Conservation (phyloP, 2,329 filamentous ascomycete genomes). For the Cordyceps pruinosa region DNA sequence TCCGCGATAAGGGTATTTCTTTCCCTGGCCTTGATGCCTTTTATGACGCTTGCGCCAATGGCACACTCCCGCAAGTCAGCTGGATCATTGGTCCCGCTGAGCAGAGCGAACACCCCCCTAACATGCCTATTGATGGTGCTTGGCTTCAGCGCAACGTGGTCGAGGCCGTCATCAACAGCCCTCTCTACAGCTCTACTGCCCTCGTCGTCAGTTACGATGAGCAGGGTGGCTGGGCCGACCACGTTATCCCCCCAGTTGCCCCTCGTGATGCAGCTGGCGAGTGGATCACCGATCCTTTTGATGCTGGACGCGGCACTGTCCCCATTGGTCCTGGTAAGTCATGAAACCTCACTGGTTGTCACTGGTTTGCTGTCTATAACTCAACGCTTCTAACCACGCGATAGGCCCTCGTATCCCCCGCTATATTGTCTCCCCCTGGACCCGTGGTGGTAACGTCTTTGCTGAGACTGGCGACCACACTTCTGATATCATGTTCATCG, state of each 20-base stretch:
- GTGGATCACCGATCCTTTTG: slow-evolving; percentile 39
- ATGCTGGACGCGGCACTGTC: slow-evolving; percentile 25
- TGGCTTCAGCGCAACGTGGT: slow-evolving; percentile 50
- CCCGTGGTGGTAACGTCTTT: slow-evolving; percentile 45
- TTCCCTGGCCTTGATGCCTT: slow-evolving; percentile 41
- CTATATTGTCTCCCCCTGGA: slow-evolving; percentile 48
- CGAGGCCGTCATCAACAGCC: slow-evolving; percentile 40
- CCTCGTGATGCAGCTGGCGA: slow-evolving; percentile 41
- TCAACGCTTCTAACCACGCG: background rate
- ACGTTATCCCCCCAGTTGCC: slow-evolving; percentile 42
- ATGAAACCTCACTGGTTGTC: background rate
- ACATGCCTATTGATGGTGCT: slow-evolving; percentile 45
- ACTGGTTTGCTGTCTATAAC: no score
- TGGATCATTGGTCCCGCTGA: slow-evolving; percentile 48
- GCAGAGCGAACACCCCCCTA: slow-evolving; percentile 48
- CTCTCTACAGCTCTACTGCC: slow-evolving; percentile 40
- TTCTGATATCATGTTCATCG: slow-evolving; percentile 46
- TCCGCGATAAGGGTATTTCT: slow-evolving; percentile 38
- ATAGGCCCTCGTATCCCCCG: slow-evolving; percentile 40
- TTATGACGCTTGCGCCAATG: slow-evolving; percentile 40
- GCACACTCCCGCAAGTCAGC: slow-evolving; percentile 43
- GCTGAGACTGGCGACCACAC: slow-evolving; percentile 47
- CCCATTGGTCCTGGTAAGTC: slow-evolving; percentile 24
- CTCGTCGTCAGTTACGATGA: slow-evolving; percentile 48
- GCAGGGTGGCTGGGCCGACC: slow-evolving; percentile 47